Base-by-base conservation (phyloP, 2,329 filamentous ascomycete genomes). In the Xylogone sp. region DNA sequence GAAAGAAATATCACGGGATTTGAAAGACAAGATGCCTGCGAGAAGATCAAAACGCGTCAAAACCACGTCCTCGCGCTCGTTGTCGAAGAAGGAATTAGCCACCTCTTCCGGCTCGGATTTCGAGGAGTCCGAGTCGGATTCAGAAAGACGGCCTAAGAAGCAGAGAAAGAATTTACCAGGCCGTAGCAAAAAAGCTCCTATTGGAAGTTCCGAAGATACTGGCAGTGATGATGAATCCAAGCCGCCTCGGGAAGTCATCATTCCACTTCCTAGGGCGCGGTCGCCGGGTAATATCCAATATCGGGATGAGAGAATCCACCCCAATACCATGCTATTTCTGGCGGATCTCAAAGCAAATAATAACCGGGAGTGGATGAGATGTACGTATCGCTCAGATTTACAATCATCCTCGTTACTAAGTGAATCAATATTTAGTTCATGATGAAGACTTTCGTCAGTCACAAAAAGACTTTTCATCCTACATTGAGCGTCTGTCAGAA, bases 381-480 rank as follows among this genome's bases (percentile, higher is more conserved):
- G 79, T 82, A 66, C 58, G 69, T 58, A n/a, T n/a, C n/a, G n/a
- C n/a, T n/a, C n/a, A n/a, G n/a, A n/a, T n/a, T n/a, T n/a, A n/a
- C n/a, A n/a, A n/a, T 44, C 42, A 46, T 24, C 51, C 12, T 16
- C 13, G 10, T 39, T 16, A 16, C 34, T 39, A 16, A 39, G 4
- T 39, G n/a, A 18, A 39, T 7, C 8, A 4, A 13, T 39, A 31
- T 39, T 16, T 39, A 94, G 90, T 83, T 62, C 82, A 94, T 66
- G 90, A 96, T 67, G 77, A 78, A 43, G 88, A 95, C 61, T 96
- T 88, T 66, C 81, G 91, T 53, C 78, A 84, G 50, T 82, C 90
- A 1, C 79, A 91, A 52, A 86, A 87, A 53, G 90, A 96, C 66
- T 96, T 89, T 78, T 82, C 89, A 45, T 81, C 82, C 1, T 96